These are phyloP conservation scores for Circinella minor DNA, from an alignment of 371 early-diverging fungal genomes.

Conservation along the genomic window DNA sequence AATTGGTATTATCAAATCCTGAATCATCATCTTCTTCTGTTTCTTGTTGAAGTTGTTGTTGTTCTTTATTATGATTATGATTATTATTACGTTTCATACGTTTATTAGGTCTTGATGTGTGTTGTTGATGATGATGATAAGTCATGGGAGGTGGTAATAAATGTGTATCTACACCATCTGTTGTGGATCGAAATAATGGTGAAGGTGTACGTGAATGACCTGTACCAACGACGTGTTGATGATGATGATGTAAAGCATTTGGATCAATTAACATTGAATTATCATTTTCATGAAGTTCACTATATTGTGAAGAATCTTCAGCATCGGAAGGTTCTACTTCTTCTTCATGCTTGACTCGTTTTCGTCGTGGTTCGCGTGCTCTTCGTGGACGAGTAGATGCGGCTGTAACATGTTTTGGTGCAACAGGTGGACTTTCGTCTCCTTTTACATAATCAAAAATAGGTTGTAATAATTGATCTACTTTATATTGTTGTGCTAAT, in stretches of 20 bases:
- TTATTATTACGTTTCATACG: background rate
- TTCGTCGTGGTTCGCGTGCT: conserved; percentile 39
- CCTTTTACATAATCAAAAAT: conserved; percentile 43
- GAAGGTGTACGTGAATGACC: conserved; percentile 13
- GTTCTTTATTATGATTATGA: background rate
- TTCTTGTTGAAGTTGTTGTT: background rate
- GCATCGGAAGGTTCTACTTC: conserved; percentile 28
- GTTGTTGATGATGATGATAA: conserved; percentile 5
- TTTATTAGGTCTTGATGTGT: background rate
- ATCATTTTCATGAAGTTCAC: conserved; percentile 20
- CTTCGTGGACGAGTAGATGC: conserved; percentile 36
- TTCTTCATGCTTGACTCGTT: conserved; percentile 23
- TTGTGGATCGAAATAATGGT: conserved; percentile 7
- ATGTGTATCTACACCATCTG: conserved; percentile 1
- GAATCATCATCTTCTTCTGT: conserved; percentile 19
- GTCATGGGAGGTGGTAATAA: conserved; percentile 14
- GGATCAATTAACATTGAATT: background rate
- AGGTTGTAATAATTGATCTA: conserved; percentile 43
- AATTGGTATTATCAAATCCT: conserved; percentile 17
- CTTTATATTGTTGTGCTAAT: conserved; percentile 61
- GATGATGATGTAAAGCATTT: background rate
- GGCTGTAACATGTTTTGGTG: conserved; percentile 58
- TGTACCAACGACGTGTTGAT: background rate
- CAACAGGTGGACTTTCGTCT: conserved; percentile 46
- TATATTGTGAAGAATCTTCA: conserved; percentile 24